Base-by-base conservation (phyloP, 495 filamentous ascomycete genomes). In the Hyaloscypha bicolor region DNA sequence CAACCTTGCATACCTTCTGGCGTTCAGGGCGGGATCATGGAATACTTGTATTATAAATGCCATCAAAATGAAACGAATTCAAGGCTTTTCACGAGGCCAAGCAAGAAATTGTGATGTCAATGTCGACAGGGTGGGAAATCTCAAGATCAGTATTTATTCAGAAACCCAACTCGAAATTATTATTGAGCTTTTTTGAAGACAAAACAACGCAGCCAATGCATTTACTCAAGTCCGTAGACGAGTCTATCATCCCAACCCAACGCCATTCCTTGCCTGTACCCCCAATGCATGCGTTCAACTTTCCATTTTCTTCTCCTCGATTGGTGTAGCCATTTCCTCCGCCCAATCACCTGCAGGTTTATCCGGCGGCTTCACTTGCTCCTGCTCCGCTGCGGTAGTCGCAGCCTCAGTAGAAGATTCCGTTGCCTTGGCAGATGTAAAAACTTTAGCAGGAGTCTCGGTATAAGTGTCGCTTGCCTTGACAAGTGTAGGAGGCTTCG, bases 151-250 rank as follows among this genome's bases (percentile, higher is more conserved):
- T 25, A 25, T 25, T 25, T 25, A 1, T 25, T 2, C 2, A 25
- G 25, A 25, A 25, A 25, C 25, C 25, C 25, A 25, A 25, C 25
- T 25, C 25, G 25, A 25, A 25, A 1, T 25, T 1, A 1, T 25
- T 1, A 25, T 25, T 25, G 25, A 25, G 25, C 25, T 25, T 25
- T 25, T 25, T 25, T 25, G 25, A 25, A 25, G 2, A 25, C 25
- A 25, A 25, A 25, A 1, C 25, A 25, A 25, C 25, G 25, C 25
- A 25, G 25, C 25, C 25, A 25, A 37, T 37, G 35, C 8, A 12
- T 97, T 48, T 33, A 97, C 63, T 67, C 42, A 19, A 55, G 60
- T 67, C 65, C 65, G 65, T 62, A 57, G 65, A 62, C 58, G 65
- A 62, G 45, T 48, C 32, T 61, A 56, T 56, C 9, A 9, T 29